These are phyloP conservation scores for rapeseed (Brassica napus) DNA, from an alignment of 345 rosid genomes.

Conservation along the genomic window Da-Ae NC_063446.1:40141501-40142000, in stretches of 20 bases:
- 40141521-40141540: background rate
- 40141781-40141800: slow-evolving; percentile 1
- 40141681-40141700: slow-evolving; percentile 32
- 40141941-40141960: slow-evolving; percentile 71
- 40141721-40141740: slow-evolving; percentile 4
- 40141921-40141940: slow-evolving; percentile 42
- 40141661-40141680: background rate
- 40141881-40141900: slow-evolving; percentile 1
- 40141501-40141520: too few species aligned
- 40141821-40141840: slow-evolving; percentile 14
- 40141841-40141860: slow-evolving; percentile 8
- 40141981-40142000: slow-evolving; percentile 69
- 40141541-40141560: background rate
- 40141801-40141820: slow-evolving; percentile 8
- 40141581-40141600: background rate
- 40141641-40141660: background rate
- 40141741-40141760: background rate
- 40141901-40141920: slow-evolving; percentile 20
- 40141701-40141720: slow-evolving; percentile 3
- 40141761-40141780: slow-evolving; percentile 7
- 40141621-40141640: background rate
- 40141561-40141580: background rate
- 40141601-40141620: background rate
- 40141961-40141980: slow-evolving; percentile 62
- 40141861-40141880: slow-evolving; percentile 10